phyloP scores from a whole-genome alignment of 352 stramenopile genomes.

The Plasmopara halstedii region DNA sequence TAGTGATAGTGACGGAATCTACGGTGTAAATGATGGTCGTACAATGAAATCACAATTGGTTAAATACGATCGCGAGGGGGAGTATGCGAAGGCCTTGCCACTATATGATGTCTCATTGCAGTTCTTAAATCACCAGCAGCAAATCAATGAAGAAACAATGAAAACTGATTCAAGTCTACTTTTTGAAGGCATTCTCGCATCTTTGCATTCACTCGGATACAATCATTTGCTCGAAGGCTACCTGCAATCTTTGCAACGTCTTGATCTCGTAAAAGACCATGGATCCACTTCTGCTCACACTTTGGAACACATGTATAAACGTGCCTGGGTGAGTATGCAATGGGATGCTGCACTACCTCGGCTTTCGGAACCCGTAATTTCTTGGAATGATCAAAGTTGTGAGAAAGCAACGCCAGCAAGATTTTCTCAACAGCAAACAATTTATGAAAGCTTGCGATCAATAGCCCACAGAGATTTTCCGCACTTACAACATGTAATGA shows the following conservation, averaged over 20 bases:
- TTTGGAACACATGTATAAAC: conserved; percentile 60
- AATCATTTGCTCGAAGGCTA: conserved; percentile 62
- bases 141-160: background rate
- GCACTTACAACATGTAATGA: conserved; percentile 27
- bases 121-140: conserved; percentile 21
- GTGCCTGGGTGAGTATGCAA: conserved; percentile 75
- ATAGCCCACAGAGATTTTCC: conserved; percentile 45
- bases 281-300: conserved; percentile 10
- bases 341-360: conserved; percentile 45
- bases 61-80: conserved; percentile 60
- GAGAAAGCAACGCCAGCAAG: background rate
- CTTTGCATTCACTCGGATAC: conserved; percentile 62
- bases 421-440: conserved; percentile 46
- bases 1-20: conserved; percentile 61
- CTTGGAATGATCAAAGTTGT: conserved; percentile 1
- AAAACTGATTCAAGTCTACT: conserved; percentile 6
- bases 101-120: conserved; percentile 70
- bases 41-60: conserved; percentile 62
- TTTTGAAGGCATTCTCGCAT: conserved; percentile 50
- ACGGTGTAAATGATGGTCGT: conserved; percentile 71
- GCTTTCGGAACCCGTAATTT: conserved; percentile 4
- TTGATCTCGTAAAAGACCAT: background rate
- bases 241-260: conserved; percentile 27
- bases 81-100: conserved; percentile 52
- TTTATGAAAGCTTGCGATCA: conserved; percentile 50